These are phyloP conservation scores for Cinnamomum chago DNA, from an alignment of 164 flowering plant genomes.

Conservation along the genomic window DNA sequence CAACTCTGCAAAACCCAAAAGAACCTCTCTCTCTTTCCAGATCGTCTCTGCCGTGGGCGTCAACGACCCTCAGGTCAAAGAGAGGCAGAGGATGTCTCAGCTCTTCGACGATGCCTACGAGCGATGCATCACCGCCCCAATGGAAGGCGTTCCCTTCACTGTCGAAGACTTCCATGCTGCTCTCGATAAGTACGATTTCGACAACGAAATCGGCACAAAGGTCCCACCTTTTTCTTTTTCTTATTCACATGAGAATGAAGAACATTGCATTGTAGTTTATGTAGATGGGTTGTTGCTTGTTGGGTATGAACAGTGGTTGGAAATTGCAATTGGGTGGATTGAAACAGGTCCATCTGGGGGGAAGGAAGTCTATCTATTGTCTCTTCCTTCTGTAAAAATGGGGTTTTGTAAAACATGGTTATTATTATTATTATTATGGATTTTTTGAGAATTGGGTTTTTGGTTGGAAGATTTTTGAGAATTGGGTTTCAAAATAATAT, in stretches of 20 bases:
- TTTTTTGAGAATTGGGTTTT: not conserved
- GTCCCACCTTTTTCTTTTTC: slow-evolving; percentile 17
- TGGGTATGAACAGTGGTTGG: slow-evolving; percentile 1
- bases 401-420: not conserved
- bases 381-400: not conserved
- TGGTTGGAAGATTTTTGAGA: not conserved
- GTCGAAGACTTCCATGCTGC: slow-evolving; percentile 63
- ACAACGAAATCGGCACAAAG: slow-evolving; percentile 78
- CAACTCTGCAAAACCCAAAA: slow-evolving; percentile 19
- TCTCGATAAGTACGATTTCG: slow-evolving; percentile 73
- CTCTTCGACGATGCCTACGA: slow-evolving; percentile 82
- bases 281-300: not conserved
- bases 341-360: too few species aligned
- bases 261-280: not conserved
- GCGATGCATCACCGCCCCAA: slow-evolving; percentile 72
- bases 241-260: not conserved
- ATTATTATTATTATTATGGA: too few species aligned
- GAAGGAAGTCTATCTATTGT: not conserved
- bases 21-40: not conserved
- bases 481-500: not conserved
- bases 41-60: slow-evolving; percentile 45
- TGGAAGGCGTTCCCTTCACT: slow-evolving; percentile 73
- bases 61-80: slow-evolving; percentile 66
- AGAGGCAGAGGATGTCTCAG: slow-evolving; percentile 58
- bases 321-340: not conserved